These are phyloP conservation scores for Ceratobasidium sp. DNA, from an alignment of 1,284 basidiomycete species.

Conservation along the genomic window DNA sequence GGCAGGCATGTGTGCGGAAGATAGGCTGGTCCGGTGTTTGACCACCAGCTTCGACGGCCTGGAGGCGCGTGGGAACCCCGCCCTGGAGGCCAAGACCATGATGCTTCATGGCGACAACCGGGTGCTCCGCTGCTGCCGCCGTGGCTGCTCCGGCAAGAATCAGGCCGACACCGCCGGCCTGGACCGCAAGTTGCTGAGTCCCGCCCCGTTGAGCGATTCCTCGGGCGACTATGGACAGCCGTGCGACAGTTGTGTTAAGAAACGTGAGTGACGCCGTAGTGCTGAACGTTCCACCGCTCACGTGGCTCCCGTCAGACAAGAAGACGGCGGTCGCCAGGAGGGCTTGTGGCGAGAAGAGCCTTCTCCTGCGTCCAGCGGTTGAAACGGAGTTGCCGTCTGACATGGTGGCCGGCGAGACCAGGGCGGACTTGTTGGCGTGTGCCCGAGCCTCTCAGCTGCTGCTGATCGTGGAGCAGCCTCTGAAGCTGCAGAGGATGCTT, in stretches of 20 bases:
- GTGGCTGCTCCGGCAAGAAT: not conserved
- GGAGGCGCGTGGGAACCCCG: not conserved
- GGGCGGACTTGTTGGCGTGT: not conserved
- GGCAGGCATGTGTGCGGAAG: not conserved
- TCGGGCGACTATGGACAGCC: too few relatives aligned
- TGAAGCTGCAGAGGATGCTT: not conserved
- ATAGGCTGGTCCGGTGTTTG: slow-evolving; percentile 1
- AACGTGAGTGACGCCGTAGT: not conserved
- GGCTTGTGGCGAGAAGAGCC: not conserved
- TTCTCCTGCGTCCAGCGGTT: slow-evolving; percentile 13
- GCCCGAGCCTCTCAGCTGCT: not conserved
- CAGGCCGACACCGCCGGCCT: not conserved
- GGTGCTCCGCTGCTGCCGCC: not conserved
- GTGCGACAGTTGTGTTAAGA: not conserved
- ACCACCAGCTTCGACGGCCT: slow-evolving; percentile 31
- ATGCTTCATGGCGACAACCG: slow-evolving; percentile 30
- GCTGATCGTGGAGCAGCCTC: slow-evolving; percentile 1
- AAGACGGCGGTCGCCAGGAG: not conserved
- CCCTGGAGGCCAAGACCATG: not conserved
- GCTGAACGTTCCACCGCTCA: not conserved
- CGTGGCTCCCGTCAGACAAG: not conserved
- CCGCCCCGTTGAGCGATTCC: too few relatives aligned
- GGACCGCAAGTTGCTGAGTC: not conserved
- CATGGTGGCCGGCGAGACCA: not conserved
- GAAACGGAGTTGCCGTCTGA: not conserved